These are phyloP conservation scores for Monascus ruber DNA, from an alignment of 2,329 filamentous ascomycete species.

Conservation along the genomic window DNA sequence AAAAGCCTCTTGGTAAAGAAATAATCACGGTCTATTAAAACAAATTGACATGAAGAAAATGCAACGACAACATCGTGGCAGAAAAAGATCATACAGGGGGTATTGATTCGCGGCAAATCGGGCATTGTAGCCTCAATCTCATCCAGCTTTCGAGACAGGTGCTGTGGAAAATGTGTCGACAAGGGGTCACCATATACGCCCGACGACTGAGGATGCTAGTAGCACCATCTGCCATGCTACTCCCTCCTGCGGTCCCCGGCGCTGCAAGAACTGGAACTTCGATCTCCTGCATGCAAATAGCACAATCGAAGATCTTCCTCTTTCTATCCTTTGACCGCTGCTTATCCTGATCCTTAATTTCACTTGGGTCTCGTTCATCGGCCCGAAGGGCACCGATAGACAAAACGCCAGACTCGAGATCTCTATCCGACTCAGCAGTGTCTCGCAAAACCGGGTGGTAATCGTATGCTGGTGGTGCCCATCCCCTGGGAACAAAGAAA, in stretches of 20 bases:
- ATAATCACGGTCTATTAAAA: constrained; percentile 1
- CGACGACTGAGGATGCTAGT: constrained; percentile 64
- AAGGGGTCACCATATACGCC: constrained; percentile 94
- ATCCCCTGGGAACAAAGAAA: constrained; percentile 65
- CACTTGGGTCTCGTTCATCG: constrained; percentile 28
- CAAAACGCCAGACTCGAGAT: constrained; percentile 61
- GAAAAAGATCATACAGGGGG: constrained; percentile 58
- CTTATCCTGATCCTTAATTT: constrained; percentile 33
- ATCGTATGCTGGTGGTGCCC: constrained; percentile 63
- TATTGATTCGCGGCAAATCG: constrained; percentile 82
- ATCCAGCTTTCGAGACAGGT: constrained; percentile 92
- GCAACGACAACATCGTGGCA: background rate
- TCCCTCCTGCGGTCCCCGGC: constrained; percentile 39
- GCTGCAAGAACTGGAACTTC: constrained; percentile 67
- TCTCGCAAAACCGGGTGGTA: constrained; percentile 78
- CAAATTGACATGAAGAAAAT: background rate
- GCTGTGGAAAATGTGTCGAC: constrained; percentile 90
- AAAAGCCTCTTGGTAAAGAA: background rate
- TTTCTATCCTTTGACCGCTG: constrained; percentile 35
- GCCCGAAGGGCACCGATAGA: constrained; percentile 61
- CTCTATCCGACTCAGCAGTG: constrained; percentile 48
- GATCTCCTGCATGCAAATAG: constrained; percentile 85
- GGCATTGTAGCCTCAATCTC: constrained; percentile 83
- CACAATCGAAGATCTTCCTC: constrained; percentile 68
- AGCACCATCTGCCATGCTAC: constrained; percentile 31